These are phyloP conservation scores for Przewalskia tangutica DNA, from an alignment of 257 asterid species.

Conservation along the genomic window DNA sequence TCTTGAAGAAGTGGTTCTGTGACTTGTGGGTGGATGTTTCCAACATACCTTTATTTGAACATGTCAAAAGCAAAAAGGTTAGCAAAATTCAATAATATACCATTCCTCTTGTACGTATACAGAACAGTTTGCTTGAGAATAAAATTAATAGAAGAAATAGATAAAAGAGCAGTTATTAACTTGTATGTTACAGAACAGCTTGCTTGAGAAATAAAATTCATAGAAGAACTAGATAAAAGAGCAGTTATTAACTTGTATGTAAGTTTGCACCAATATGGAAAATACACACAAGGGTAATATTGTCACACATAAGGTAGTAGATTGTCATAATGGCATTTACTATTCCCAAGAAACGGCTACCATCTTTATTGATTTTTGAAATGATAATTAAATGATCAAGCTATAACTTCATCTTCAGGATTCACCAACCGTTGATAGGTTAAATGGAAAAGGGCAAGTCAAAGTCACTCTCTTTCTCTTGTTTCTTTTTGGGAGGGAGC, in stretches of 20 bases:
- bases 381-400: not conserved
- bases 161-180: not conserved
- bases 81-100: not conserved
- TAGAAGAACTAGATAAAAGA: not conserved
- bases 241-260: not conserved
- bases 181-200: not conserved
- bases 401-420: not conserved
- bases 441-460: not conserved
- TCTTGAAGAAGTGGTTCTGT: constrained; percentile 86
- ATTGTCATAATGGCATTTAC: not conserved
- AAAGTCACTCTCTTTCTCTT: not conserved
- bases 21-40: constrained; percentile 75
- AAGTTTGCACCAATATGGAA: not conserved
- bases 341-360: not conserved
- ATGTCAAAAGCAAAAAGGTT: not conserved
- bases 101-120: not conserved
- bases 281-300: not conserved
- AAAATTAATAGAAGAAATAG: not conserved
- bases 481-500: no score
- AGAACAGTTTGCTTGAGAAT: not conserved
- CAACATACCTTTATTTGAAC: constrained; percentile 58
- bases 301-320: not conserved
- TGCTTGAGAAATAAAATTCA: not conserved
- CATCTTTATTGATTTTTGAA: not conserved
- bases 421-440: not conserved